phyloP scores from a whole-genome alignment of 176 grass and related monocot genomes.

The Urochloa ruziziensis region DNA sequence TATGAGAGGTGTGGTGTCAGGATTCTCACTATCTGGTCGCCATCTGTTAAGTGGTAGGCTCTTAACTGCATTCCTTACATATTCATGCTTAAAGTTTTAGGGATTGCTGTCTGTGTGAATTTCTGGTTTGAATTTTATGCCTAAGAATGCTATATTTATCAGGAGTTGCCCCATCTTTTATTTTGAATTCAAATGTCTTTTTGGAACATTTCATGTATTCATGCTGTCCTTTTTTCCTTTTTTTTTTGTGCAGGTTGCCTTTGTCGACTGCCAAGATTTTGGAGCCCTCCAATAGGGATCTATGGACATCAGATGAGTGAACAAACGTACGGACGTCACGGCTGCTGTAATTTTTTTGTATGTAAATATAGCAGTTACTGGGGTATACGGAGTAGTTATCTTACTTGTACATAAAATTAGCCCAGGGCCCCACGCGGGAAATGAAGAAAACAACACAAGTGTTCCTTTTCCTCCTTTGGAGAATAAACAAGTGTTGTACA shows the following conservation, averaged over 20 bases:
- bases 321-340: neutral
- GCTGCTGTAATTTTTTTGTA: conserved; percentile 34
- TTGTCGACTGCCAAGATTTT: conserved; percentile 4
- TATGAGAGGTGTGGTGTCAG: neutral
- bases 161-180: neutral
- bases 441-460: neutral
- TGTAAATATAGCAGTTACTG: conserved; percentile 45
- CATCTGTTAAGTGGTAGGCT: conserved; percentile 36
- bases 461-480: neutral
- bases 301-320: conserved; percentile 4
- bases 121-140: neutral
- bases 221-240: neutral
- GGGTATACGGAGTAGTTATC: conserved; percentile 30
- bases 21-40: neutral
- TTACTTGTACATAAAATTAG: conserved; percentile 44
- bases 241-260: conserved; percentile 17
- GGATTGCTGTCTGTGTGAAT: neutral
- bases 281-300: neutral
- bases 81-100: neutral
- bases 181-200: neutral
- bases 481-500: conserved; percentile 9
- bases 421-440: neutral
- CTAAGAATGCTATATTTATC: neutral
- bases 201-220: neutral
- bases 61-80: neutral